Conservation (phyloP, 1,284 basidiomycete species). For the Melampsora larici-populina region DNA sequence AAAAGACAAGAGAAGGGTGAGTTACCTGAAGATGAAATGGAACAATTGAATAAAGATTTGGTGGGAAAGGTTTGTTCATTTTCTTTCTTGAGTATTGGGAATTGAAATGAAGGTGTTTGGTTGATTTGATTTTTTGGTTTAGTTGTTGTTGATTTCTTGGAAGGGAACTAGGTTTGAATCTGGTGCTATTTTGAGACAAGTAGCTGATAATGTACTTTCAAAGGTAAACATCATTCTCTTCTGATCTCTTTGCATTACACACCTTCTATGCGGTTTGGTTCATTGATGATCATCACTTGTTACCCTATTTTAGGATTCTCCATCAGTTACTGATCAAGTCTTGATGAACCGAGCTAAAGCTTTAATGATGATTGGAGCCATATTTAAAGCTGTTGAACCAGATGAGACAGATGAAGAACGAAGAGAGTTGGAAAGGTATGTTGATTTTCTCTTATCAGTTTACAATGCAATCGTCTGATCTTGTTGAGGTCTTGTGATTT, state of each 20-base stretch:
- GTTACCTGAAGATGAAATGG: conserved; percentile 61
- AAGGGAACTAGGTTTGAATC: conserved; percentile 89
- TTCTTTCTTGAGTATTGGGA: neutral
- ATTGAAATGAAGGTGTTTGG: neutral
- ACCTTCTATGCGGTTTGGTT: neutral
- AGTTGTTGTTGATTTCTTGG: conserved; percentile 93
- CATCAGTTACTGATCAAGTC: conserved; percentile 65
- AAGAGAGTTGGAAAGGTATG: conserved; percentile 69
- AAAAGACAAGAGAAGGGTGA: conserved; percentile 53
- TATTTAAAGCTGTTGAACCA: conserved; percentile 76
- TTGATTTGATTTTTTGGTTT: conserved; percentile 1
- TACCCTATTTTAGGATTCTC: conserved; percentile 56
- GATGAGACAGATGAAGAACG: conserved; percentile 88
- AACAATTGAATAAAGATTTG: conserved; percentile 85
- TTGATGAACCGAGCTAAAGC: conserved; percentile 79
- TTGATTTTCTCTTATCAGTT: neutral
- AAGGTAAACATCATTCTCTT: conserved; percentile 15
- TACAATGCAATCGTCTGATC: neutral
- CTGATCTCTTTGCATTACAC: neutral
- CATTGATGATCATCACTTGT: neutral
- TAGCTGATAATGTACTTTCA: conserved; percentile 37
- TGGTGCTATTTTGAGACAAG: conserved; percentile 49
- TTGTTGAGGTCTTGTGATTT: neutral
- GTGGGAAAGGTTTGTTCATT: conserved; percentile 70
- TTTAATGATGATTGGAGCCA: conserved; percentile 72